Conservation (phyloP, 352 stramenopile genomes). For the Phytophthora pseudosyringae region DNA sequence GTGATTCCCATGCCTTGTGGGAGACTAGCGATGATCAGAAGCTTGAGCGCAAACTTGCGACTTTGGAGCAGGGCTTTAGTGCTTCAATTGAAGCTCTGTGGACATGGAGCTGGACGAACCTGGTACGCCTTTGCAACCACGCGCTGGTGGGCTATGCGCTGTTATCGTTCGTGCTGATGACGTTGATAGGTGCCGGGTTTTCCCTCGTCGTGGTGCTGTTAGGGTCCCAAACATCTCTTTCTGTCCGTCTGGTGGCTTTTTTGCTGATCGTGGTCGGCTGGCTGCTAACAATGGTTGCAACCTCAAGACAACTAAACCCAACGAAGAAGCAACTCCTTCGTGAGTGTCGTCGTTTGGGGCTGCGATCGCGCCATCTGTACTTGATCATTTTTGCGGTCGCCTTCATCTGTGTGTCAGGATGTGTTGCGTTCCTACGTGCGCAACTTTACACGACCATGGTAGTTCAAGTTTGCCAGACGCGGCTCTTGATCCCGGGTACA, state of each 20-base stretch:
- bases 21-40: slow-evolving; percentile 3
- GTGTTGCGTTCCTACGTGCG: slow-evolving; percentile 67
- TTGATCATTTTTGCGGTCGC: slow-evolving; percentile 38
- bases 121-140: slow-evolving; percentile 39
- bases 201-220: slow-evolving; percentile 38
- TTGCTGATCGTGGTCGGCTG: slow-evolving; percentile 55
- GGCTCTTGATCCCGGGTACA: slow-evolving; percentile 40
- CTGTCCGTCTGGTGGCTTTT: slow-evolving; percentile 47
- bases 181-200: slow-evolving; percentile 33
- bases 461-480: slow-evolving; percentile 70
- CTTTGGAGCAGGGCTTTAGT: slow-evolving; percentile 22
- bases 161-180: slow-evolving; percentile 34
- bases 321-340: slow-evolving; percentile 45
- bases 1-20: not conserved
- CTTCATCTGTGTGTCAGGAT: slow-evolving; percentile 50
- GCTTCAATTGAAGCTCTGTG: slow-evolving; percentile 24
- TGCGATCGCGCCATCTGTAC: slow-evolving; percentile 44
- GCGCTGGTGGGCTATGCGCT: slow-evolving; percentile 37
- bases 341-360: slow-evolving; percentile 38
- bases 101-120: slow-evolving; percentile 33
- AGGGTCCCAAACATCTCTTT: slow-evolving; percentile 36
- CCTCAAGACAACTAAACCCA: slow-evolving; percentile 51
- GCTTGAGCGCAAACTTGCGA: slow-evolving; percentile 49
- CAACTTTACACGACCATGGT: slow-evolving; percentile 77
- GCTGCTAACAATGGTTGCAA: slow-evolving; percentile 49